Percentiles rank a stretch among this genome's conserved stretches.
Evolutionary conservation across 495 filamentous ascomycete genomes (phyloP).

Genomic region (Aspergillus heteromorphus): DNA sequence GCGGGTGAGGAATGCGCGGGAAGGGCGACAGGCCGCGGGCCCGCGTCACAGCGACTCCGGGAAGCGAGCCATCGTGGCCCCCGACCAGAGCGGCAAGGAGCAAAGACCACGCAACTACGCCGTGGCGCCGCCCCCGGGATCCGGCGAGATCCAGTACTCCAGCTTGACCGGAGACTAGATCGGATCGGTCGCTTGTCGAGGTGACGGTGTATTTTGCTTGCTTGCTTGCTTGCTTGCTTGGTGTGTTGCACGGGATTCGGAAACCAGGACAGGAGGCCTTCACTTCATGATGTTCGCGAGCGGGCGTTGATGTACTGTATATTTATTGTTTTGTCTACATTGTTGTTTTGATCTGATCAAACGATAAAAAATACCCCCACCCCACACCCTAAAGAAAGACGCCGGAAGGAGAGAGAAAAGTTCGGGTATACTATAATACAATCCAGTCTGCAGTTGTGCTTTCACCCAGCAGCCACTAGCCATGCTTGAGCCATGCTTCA

Average conservation of each 20-base stretch:
- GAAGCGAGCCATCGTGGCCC: conserved; percentile 31
- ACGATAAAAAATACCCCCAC: conserved; percentile 28
- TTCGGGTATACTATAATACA: conserved; percentile 48
- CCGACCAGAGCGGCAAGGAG: conserved; percentile 28
- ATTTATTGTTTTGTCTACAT: conserved; percentile 35
- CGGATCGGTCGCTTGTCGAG: too few species aligned
- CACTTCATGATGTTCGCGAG: conserved; percentile 32
- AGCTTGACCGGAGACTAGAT: conserved; percentile 75
- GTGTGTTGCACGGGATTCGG: conserved; percentile 10
- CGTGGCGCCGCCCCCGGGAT: conserved; percentile 80
- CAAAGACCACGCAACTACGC: conserved; percentile 44
- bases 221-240: too few species aligned
- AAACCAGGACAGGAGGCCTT: conserved; percentile 20
- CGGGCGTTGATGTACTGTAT: conserved; percentile 39
- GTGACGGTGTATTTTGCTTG: conserved; percentile 6
- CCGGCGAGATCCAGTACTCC: conserved; percentile 73
- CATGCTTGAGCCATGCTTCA: not conserved
- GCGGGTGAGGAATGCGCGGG: conserved; percentile 66
- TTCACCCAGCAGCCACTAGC: too few species aligned
- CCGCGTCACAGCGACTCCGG: conserved; percentile 24
- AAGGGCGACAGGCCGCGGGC: conserved; percentile 54
- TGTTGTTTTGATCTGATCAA: conserved; percentile 6
- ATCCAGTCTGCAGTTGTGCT: conserved; percentile 6
- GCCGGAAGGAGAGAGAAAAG: conserved; percentile 29
- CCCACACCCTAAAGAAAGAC: too few species aligned